These are phyloP conservation scores for Melampsora abietis-canadensis DNA, from an alignment of 1,284 basidiomycete genomes.

Conservation along the genomic window DNA sequence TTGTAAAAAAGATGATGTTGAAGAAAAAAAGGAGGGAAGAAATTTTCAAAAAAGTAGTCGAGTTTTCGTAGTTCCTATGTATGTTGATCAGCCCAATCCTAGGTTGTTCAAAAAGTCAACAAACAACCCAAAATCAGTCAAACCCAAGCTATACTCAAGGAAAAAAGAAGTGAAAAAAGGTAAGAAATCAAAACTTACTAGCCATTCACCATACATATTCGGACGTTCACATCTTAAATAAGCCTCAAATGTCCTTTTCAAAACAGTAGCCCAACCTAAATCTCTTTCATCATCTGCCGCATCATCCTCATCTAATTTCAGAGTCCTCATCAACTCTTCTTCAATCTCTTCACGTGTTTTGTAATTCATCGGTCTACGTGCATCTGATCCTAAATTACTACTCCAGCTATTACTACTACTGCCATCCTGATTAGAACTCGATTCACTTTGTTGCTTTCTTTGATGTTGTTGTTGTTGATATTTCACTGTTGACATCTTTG, in stretches of 20 bases:
- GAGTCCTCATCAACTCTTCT: slow-evolving; percentile 44
- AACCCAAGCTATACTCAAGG: background rate
- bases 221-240: slow-evolving; percentile 80
- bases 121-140: background rate
- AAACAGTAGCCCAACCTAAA: slow-evolving; percentile 79
- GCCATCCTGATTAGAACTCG: slow-evolving; percentile 45
- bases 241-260: slow-evolving; percentile 86
- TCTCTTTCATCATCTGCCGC: slow-evolving; percentile 61
- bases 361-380: slow-evolving; percentile 32
- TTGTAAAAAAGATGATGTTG: background rate
- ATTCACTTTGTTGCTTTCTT: slow-evolving; percentile 24
- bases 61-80: background rate
- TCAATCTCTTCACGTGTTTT: slow-evolving; percentile 49
- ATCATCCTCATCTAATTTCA: slow-evolving; percentile 50
- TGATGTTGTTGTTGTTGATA: slow-evolving; percentile 9
- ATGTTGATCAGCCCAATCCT: slow-evolving; percentile 31
- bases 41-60: background rate
- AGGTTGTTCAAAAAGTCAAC: background rate
- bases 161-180: background rate
- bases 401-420: slow-evolving; percentile 16
- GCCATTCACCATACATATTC: slow-evolving; percentile 86
- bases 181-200: slow-evolving; percentile 52
- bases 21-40: background rate
- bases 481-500: slow-evolving; percentile 46
- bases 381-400: background rate